Base-by-base conservation (phyloP, 1,139 yeast species). In the Protomyces gravidus region DNA sequence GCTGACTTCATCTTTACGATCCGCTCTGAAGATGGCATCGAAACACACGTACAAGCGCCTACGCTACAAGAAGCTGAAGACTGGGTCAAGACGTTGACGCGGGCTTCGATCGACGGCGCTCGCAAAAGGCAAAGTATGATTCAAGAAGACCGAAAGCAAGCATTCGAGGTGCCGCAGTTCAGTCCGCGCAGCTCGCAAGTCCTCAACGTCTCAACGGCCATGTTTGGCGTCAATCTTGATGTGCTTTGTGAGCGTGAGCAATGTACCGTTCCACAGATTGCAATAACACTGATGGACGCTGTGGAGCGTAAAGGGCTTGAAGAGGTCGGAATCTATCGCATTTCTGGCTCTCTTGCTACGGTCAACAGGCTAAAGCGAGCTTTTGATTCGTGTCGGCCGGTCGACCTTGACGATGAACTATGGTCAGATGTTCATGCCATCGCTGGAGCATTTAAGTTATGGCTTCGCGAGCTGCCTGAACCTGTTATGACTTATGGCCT, bases 281-380 rank as follows among this genome's bases (percentile, higher is more conserved):
- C 89, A 61, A 80, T 79, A 33, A 76, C 78, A 58, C 74, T 92
- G 30, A 78, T 89, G 66, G 77, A 77, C 50, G 95, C 85, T 67
- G 84, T 92, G 64, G 97, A 92, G 69, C 73, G 76, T 28, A 82
- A 90, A 60, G 67, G 97, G 0, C 71, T 92, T 39, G 88, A 87
- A 64, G 97, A 90, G 69, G 88, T 89, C 62, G 98, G 98, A 23
- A 76, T 92, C 21, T 92, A 92, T 71, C 83, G 98, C 71, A 87
- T 90, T 63, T 88, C 96, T 62, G 94, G 97, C 0, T 88, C 97
- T 0, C 75, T 89, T 49, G 86, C 88, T 50, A 88, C 89, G 59
- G 83, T 92, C 63, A 82, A 80, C 63, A 79, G 82, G 26, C 77
- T 89, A 63, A 88, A 85, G 69, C 75, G 77, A 9, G 83, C 83